Percentiles rank a stretch among this genome's conserved stretches.
Conservation (phyloP, 495 filamentous ascomycete species). For the Immersiella caudata region DNA sequence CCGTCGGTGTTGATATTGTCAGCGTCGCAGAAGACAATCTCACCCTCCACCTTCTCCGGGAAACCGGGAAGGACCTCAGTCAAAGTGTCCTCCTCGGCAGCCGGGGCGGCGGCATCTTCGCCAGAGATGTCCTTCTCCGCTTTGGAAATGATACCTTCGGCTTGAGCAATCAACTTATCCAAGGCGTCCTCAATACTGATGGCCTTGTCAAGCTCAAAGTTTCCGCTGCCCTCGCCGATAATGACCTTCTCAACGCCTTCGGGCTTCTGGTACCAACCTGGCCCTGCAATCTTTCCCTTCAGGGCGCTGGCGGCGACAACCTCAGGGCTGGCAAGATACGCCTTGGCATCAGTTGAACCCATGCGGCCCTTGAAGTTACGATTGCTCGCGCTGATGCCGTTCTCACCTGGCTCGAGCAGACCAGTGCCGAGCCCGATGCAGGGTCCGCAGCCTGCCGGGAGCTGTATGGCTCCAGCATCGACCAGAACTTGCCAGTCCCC, state of each 20-base stretch:
- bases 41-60: constrained; percentile 64
- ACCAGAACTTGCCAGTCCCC: constrained; percentile 89
- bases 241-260: constrained; percentile 67
- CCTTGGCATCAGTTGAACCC: constrained; percentile 79
- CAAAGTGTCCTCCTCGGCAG: constrained; percentile 39
- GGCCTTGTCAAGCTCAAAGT: constrained; percentile 61
- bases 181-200: constrained; percentile 67
- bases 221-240: constrained; percentile 71
- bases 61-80: constrained; percentile 72
- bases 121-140: constrained; percentile 37
- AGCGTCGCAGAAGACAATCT: constrained; percentile 70
- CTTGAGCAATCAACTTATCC: constrained; percentile 66
- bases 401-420: constrained; percentile 79
- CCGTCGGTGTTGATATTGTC: constrained; percentile 78
- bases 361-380: constrained; percentile 94
- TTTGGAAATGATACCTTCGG: constrained; percentile 63
- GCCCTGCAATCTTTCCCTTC: constrained; percentile 73
- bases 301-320: constrained; percentile 90
- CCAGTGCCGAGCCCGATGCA: constrained; percentile 91
- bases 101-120: constrained; percentile 21
- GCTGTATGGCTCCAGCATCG: constrained; percentile 72
- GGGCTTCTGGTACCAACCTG: constrained; percentile 77
- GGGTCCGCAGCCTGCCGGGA: constrained; percentile 82
- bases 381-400: constrained; percentile 87
- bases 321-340: constrained; percentile 88